phyloP scores from a whole-genome alignment of 805 yeast genomes.

The Wickerhamiella kazuoi region DNA sequence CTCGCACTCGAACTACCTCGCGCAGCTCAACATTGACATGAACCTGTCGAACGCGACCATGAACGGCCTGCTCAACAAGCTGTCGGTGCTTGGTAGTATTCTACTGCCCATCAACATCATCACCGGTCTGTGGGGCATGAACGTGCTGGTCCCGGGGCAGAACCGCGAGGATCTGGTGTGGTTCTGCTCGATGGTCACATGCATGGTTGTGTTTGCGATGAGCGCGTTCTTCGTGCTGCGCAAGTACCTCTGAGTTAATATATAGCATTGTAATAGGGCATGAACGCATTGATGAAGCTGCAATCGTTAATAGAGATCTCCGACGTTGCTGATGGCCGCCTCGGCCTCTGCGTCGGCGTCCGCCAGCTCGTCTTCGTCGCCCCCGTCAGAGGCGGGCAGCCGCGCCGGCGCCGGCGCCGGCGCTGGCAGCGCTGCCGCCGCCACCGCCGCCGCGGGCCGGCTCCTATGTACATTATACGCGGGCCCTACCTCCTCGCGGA shows the following conservation, averaged over 20 bases:
- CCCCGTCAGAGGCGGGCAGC: too few relatives aligned
- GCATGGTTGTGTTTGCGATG: slow-evolving; percentile 19
- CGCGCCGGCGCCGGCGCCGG: too few relatives aligned
- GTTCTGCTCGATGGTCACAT: slow-evolving; percentile 32
- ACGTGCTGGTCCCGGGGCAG: slow-evolving; percentile 92
- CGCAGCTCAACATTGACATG: slow-evolving; percentile 95
- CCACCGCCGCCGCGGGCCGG: too few relatives aligned
- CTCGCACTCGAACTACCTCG: slow-evolving; percentile 89
- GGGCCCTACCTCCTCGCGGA: not conserved
- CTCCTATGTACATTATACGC: too few relatives aligned
- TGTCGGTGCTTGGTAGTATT: slow-evolving; percentile 84
- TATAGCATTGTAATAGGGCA: too few relatives aligned
- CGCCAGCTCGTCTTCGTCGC: too few relatives aligned
- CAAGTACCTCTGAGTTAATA: slow-evolving; percentile 13
- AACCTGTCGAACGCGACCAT: slow-evolving; percentile 91
- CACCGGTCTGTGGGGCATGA: slow-evolving; percentile 98
- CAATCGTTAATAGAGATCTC: too few relatives aligned
- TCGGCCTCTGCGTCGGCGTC: too few relatives aligned
- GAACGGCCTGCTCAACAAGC: slow-evolving; percentile 88
- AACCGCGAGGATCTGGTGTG: slow-evolving; percentile 35
- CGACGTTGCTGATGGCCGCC: too few relatives aligned
- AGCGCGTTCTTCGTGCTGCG: slow-evolving; percentile 12
- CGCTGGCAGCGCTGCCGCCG: too few relatives aligned
- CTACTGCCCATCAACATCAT: slow-evolving; percentile 89
- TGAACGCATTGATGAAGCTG: too few relatives aligned